Evolutionary conservation across 257 asterid genomes (phyloP).

Genomic region (Ilex aquifolium): DNA sequence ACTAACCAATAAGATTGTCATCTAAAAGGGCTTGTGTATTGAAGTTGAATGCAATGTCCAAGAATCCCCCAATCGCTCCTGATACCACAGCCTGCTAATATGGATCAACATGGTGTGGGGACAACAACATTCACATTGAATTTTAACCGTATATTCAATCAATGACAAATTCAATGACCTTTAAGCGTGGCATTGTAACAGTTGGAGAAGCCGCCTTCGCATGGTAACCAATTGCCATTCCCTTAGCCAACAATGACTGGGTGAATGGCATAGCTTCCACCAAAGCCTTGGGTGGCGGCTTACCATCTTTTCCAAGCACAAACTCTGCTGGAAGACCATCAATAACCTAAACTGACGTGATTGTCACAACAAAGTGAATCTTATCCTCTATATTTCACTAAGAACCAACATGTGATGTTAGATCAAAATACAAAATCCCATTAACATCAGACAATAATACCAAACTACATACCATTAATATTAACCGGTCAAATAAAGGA

Average conservation of each 20-base stretch:
- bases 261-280: conserved; percentile 86
- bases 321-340: conserved; percentile 97
- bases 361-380: conserved; percentile 2
- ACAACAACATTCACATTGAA: conserved; percentile 7
- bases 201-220: conserved; percentile 98
- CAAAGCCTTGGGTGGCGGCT: conserved; percentile 53
- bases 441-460: background rate
- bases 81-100: conserved; percentile 80
- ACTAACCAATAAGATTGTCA: conserved; percentile 88
- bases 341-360: conserved; percentile 47
- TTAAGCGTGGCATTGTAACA: conserved; percentile 95
- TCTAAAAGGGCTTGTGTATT: conserved; percentile 83
- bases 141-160: conserved; percentile 2
- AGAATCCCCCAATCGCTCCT: conserved; percentile 87
- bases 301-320: conserved; percentile 75
- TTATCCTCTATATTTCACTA: background rate
- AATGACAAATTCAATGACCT: conserved; percentile 35
- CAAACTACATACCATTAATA: conserved; percentile 54
- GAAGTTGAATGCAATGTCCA: conserved; percentile 88
- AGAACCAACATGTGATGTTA: background rate
- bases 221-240: conserved; percentile 75
- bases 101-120: conserved; percentile 2
- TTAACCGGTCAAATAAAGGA: conserved; percentile 59
- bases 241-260: conserved; percentile 58
- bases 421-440: too few relatives aligned